Evolutionary conservation across 768 basidiomycete genomes (phyloP).

Genomic region (Leucocoprinus birnbaumii): DNA sequence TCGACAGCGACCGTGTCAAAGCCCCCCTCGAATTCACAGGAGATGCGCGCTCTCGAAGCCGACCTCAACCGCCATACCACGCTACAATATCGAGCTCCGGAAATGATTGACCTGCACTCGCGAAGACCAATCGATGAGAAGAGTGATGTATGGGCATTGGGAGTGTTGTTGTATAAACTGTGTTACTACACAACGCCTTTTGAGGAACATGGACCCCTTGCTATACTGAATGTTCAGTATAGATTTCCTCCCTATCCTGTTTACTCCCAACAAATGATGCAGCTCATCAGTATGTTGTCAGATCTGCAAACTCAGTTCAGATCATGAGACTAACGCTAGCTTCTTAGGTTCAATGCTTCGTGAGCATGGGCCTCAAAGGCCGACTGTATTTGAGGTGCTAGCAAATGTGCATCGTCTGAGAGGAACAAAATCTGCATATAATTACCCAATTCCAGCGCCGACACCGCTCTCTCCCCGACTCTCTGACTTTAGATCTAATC

Average conservation of each 20-base stretch:
- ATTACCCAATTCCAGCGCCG: slow-evolving; percentile 56
- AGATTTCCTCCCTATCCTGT: slow-evolving; percentile 85
- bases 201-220: slow-evolving; percentile 95
- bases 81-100: slow-evolving; percentile 96
- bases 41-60: slow-evolving; percentile 83
- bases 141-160: slow-evolving; percentile 97
- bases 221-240: slow-evolving; percentile 96
- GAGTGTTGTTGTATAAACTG: slow-evolving; percentile 94
- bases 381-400: slow-evolving; percentile 85
- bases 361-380: slow-evolving; percentile 85
- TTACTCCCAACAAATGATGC: slow-evolving; percentile 81
- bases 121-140: slow-evolving; percentile 88
- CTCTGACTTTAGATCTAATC: slow-evolving; percentile 25
- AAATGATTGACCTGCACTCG: slow-evolving; percentile 92
- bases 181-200: slow-evolving; percentile 99
- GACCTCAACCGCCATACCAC: slow-evolving; percentile 96
- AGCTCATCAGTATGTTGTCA: slow-evolving; percentile 68
- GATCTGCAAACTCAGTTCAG: slow-evolving; percentile 1
- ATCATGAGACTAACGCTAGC: slow-evolving; percentile 13
- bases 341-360: slow-evolving; percentile 83
- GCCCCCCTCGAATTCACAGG: slow-evolving; percentile 75
- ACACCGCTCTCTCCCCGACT: slow-evolving; percentile 43
- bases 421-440: slow-evolving; percentile 79
- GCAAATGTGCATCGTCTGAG: slow-evolving; percentile 81
- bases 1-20: slow-evolving; percentile 79